Base-by-base conservation (phyloP, 768 basidiomycete genomes). In the Psilocybe cyanescens region DNA sequence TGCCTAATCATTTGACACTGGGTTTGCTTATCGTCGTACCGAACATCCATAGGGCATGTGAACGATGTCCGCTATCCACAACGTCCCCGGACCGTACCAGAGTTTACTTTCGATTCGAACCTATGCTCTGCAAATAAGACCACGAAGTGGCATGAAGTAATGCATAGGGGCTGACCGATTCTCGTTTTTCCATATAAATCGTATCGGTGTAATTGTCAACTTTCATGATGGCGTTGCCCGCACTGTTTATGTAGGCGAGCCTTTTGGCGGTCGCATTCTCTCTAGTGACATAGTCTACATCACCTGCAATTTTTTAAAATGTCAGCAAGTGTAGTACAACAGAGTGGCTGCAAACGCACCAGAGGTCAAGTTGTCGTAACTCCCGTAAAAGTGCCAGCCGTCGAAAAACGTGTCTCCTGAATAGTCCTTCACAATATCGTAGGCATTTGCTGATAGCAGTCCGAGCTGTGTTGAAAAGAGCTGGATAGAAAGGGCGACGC, bases 181-280 rank as follows among this genome's bases (percentile, higher is more conserved):
- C 84, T 45, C 91, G 77, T 62, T 85, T 81, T 17, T 76, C 69
- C 14, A 74, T 58, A n/a, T 65, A 62, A 8, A 81, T 80, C 28
- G 90, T 81, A 58, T 79, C 76, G 6, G 83, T 85, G 1, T 76
- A 78, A 64, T 92, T 89, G 75, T 92, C 92, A 3, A 94, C 92
- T 65, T 81, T 84, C 51, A 94, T 78, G 62, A 94, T 83, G 5
- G 84, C 87, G 59, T 86, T 81, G 5, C 87, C 84, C 3, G 79
- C 79, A 46, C 66, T 64, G 63, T 88, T 86, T 62, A 89, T 71
- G 64, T 82, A 89, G 6, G 84, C 83, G 6, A 92, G 78, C 1
- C 73, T 70, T 61, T 74, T 70, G 16, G 59, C 48, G 14, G 59
- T 61, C 8, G 76, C 84, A 35, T 78, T 72, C 0, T 72, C 65